Conservation (phyloP, 768 basidiomycete genomes). For the Naganishia onofrii region DNA sequence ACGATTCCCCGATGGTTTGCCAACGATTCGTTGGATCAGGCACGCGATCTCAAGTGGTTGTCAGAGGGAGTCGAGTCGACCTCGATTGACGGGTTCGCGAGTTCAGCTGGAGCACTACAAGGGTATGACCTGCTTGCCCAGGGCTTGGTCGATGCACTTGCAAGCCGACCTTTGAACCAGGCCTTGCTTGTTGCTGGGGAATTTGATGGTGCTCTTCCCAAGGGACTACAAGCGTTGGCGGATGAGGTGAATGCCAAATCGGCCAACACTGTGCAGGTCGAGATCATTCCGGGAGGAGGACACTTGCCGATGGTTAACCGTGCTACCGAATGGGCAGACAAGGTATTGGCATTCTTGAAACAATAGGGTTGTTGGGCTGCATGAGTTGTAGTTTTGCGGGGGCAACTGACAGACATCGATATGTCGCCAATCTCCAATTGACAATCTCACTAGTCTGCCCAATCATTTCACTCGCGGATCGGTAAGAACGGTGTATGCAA, state of each 20-base stretch:
- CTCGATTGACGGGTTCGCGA: conserved; percentile 45
- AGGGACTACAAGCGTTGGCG: conserved; percentile 37
- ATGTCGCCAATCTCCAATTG: too few species aligned
- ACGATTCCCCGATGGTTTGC: conserved; percentile 51
- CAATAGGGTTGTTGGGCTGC: background rate
- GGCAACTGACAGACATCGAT: too few species aligned
- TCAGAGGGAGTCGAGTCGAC: conserved; percentile 41
- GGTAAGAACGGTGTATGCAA: background rate
- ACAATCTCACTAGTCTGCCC: too few species aligned
- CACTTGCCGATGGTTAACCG: conserved; percentile 51
- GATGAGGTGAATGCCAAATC: conserved; percentile 39
- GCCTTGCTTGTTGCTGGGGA: conserved; percentile 49
- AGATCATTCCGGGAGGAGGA: conserved; percentile 38
- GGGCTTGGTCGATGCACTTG: conserved; percentile 39
- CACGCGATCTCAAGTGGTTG: conserved; percentile 35
- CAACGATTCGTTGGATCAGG: conserved; percentile 35
- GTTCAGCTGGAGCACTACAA: conserved; percentile 46
- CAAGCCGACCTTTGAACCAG: conserved; percentile 32
- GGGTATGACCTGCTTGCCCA: conserved; percentile 46
- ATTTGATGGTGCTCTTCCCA: conserved; percentile 48
- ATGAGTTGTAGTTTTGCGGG: background rate
- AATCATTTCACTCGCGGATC: too few species aligned
- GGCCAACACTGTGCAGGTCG: conserved; percentile 35
- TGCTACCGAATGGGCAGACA: conserved; percentile 31
- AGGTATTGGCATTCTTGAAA: conserved; percentile 29